These are phyloP conservation scores for Solanum bukasovii DNA, from an alignment of 257 asterid genomes.

Conservation along the genomic window DNA sequence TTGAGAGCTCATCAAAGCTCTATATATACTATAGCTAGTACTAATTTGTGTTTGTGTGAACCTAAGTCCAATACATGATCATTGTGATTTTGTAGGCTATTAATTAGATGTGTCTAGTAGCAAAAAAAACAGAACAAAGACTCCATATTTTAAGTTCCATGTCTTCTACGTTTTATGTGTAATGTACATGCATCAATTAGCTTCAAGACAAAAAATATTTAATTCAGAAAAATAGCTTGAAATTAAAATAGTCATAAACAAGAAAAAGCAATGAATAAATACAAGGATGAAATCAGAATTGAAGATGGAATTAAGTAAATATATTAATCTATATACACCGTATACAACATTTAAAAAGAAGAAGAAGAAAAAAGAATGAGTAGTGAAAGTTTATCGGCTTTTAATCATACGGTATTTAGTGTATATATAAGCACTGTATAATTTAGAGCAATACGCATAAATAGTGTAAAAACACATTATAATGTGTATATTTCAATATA, in stretches of 20 bases:
- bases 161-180: neutral
- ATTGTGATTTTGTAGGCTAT: neutral
- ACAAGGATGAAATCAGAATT: neutral
- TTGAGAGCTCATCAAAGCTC: neutral
- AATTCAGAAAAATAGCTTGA: neutral
- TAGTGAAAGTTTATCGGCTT: neutral
- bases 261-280: neutral
- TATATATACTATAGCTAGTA: neutral
- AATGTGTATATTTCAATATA: neutral
- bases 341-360: neutral
- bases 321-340: neutral
- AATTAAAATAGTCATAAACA: neutral
- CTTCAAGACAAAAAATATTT: neutral
- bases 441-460: too few species aligned
- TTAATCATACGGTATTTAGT: neutral
- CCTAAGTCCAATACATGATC: neutral
- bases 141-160: neutral
- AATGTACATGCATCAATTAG: neutral
- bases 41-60: neutral
- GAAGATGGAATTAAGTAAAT: neutral
- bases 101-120: neutral
- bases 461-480: neutral
- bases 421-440: neutral
- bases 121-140: constrained; percentile 9
- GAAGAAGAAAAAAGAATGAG: neutral